phyloP scores from a whole-genome alignment of 805 yeast species.

The Priceomyces fermenticarens region DNA sequence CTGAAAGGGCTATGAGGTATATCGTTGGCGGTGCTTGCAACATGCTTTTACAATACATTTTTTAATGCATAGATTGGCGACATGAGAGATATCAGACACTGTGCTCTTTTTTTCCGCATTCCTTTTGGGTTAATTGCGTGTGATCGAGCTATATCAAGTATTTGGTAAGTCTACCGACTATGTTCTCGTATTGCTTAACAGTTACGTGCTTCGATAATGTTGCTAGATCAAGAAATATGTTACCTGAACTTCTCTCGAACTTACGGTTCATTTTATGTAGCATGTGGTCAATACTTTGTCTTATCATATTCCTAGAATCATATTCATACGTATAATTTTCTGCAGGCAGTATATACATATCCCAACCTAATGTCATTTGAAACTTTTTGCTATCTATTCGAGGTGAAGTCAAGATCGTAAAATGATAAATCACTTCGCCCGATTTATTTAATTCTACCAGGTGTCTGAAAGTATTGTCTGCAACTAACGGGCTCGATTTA shows the following conservation, averaged over 20 bases:
- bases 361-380: constrained; percentile 13
- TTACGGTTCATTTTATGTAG: not conserved
- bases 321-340: constrained; percentile 18
- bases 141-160: too few relatives aligned
- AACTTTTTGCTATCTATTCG: constrained; percentile 19
- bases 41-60: too few relatives aligned
- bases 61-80: too few relatives aligned
- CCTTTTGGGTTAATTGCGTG: too few relatives aligned
- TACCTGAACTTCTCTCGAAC: not conserved
- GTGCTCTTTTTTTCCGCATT: too few relatives aligned
- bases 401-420: constrained; percentile 30
- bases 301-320: constrained; percentile 11
- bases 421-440: constrained; percentile 17
- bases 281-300: constrained; percentile 4
- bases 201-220: too few relatives aligned
- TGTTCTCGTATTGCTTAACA: too few relatives aligned
- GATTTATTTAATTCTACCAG: constrained; percentile 26
- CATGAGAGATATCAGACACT: too few relatives aligned
- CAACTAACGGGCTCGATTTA: constrained; percentile 19
- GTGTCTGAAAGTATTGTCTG: constrained; percentile 21
- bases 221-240: not conserved
- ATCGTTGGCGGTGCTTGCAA: too few relatives aligned
- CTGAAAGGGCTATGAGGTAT: too few relatives aligned
- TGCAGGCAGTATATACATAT: constrained; percentile 12
- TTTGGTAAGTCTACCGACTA: too few relatives aligned